phyloP scores from a whole-genome alignment of 1,284 basidiomycete species.

The Cryptococcus sp. region DNA sequence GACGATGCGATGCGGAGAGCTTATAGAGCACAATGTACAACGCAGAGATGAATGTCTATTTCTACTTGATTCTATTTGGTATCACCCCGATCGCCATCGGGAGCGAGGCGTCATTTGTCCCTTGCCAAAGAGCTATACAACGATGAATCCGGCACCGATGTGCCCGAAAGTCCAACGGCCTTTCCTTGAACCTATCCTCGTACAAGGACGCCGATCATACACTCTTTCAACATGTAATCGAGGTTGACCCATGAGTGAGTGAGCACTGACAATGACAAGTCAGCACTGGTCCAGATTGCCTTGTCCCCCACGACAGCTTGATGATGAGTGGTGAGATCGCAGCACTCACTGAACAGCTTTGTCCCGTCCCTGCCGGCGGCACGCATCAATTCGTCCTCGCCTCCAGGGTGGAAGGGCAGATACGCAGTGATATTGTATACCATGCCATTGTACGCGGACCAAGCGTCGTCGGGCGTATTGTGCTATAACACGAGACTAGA shows the following conservation, averaged over 20 bases:
- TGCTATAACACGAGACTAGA: conserved; percentile 30
- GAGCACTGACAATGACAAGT: conserved; percentile 44
- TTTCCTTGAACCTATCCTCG: conserved; percentile 34
- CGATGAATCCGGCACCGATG: no score
- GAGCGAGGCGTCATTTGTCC: no score
- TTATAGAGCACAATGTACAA: no score
- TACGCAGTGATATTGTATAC: conserved; percentile 98
- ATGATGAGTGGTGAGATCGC: not conserved
- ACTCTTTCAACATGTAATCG: conserved; percentile 89
- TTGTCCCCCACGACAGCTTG: not conserved
- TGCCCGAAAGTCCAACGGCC: no score
- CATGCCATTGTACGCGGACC: conserved; percentile 89
- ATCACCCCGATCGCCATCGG: no score
- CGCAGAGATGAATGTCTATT: no score
- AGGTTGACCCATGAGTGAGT: conserved; percentile 88
- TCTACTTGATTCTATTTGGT: no score
- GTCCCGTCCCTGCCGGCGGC: conserved; percentile 93
- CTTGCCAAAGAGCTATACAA: no score
- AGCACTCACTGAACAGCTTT: conserved; percentile 77
- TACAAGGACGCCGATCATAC: conserved; percentile 85
- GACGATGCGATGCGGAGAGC: no score
- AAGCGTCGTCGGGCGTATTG: conserved; percentile 73
- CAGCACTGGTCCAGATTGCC: conserved; percentile 10
- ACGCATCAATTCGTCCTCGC: conserved; percentile 91
- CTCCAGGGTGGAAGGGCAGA: conserved; percentile 89